phyloP scores from a whole-genome alignment of 768 basidiomycete genomes.

The Goffeauzyma gilvescens region DNA sequence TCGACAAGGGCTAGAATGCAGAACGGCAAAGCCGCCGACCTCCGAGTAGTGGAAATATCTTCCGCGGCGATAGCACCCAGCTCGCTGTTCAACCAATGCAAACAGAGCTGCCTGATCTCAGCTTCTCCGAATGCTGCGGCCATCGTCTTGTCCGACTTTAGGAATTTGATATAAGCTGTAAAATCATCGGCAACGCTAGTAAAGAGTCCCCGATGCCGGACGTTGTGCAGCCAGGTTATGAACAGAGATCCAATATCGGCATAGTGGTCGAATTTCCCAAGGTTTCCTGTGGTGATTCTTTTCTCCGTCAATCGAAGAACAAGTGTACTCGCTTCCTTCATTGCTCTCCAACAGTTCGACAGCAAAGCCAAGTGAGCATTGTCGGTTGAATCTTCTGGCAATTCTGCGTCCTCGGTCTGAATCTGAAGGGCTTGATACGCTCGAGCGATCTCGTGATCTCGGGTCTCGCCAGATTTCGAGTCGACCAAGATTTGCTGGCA shows the following conservation, averaged over 20 bases:
- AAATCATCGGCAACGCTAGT: constrained; percentile 27
- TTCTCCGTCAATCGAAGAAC: neutral
- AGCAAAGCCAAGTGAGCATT: constrained; percentile 20
- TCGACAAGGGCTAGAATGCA: constrained; percentile 23
- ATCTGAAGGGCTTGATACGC: constrained; percentile 18
- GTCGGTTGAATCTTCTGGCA: constrained; percentile 11
- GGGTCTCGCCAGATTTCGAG: constrained; percentile 1
- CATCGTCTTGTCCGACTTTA: neutral
- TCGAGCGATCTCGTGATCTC: constrained; percentile 29
- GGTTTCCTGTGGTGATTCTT: neutral
- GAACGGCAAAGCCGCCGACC: constrained; percentile 28
- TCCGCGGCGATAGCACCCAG: constrained; percentile 18
- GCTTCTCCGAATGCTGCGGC: neutral
- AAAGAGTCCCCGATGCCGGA: constrained; percentile 30
- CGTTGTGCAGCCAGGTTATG: constrained; percentile 26
- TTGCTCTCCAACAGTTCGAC: constrained; percentile 29
- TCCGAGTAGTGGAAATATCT: constrained; percentile 21
- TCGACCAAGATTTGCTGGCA: constrained; percentile 4
- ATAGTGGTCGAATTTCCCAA: neutral
- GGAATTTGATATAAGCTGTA: constrained; percentile 14
- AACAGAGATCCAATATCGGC: constrained; percentile 14
- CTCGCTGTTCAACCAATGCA: constrained; percentile 13
- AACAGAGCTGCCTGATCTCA: constrained; percentile 21
- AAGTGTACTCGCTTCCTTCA: constrained; percentile 18
- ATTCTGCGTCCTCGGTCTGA: constrained; percentile 7